Evolutionary conservation across 1,284 basidiomycete genomes (phyloP), one percentile per base, ranked within the genome.

Genomic region (Phellinidium pouzarii): DNA sequence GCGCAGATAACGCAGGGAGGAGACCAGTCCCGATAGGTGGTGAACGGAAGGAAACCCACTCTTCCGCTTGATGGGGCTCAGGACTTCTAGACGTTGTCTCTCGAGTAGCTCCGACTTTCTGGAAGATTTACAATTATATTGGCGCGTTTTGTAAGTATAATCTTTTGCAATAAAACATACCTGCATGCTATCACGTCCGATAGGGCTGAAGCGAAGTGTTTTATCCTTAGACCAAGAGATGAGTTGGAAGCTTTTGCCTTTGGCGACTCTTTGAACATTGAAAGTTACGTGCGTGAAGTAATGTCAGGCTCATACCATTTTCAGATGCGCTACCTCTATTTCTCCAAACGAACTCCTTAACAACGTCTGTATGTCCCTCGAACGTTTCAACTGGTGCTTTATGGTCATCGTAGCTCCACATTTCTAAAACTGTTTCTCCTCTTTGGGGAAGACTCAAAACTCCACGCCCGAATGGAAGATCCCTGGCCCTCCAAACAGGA

Each of bases 311-410:
- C 11, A 20, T 76, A 69, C 9, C 75, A 12, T 80, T 79, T 59
- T 43, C 46, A n/a, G 34, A 20, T 17, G 51, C 54, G 22, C 11
- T 31, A n/a, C 79, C 79, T 47, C 73, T 64, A 0, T 79, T 82
- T 54, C 96, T 75, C 94, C 96, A 98, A 1, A 99, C 94, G 63
- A 96, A 99, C 69, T 99, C 95, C 62, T 97, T 97, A 34, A 98
- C 95, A 3, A 94, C 90, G 62, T 96, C 94, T 0, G 81, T 79
- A 65, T 96, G 93, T 0, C 94, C 94, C 58, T 89, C 87, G 59
- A 96, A 97, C 2, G 76, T 73, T 54, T 88, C 81, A 6, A 93
- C 80, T 0, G 87, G 83, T 6, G 64, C 65, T 38, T 71, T 69
- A 2, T 71, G 67, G 44, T 77, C 66, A 12, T 71, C 72, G 49